A percentile compares a stretch with the other conserved stretches of the same genome.
Conservation (phyloP, 1,284 basidiomycete species). For the Tylopilus sp. region DNA sequence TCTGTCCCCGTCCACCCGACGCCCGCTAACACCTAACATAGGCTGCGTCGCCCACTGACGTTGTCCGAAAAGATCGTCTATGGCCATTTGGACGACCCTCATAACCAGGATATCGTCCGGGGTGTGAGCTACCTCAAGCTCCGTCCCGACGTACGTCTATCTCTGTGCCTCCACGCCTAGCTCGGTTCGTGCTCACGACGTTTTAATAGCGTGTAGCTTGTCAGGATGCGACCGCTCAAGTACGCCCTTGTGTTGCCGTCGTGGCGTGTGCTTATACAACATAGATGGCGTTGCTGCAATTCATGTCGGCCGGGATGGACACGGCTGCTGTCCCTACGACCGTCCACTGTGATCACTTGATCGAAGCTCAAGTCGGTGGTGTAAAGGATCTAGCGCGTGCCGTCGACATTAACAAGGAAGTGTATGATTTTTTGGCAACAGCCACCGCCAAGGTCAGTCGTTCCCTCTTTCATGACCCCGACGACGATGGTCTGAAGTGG, state of each 20-base stretch:
- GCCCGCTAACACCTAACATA: constrained; percentile 31
- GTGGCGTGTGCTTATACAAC: constrained; percentile 34
- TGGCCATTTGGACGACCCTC: constrained; percentile 94
- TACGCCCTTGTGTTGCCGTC: constrained; percentile 24
- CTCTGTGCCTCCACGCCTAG: not conserved
- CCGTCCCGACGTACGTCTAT: constrained; percentile 78
- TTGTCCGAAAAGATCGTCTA: constrained; percentile 99
- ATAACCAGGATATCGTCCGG: constrained; percentile 82
- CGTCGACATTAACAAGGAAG: constrained; percentile 95
- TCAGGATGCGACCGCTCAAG: constrained; percentile 97
- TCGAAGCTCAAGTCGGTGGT: constrained; percentile 95
- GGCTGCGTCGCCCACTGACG: constrained; percentile 90
- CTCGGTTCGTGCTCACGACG: constrained; percentile 10
- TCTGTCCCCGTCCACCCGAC: not conserved
- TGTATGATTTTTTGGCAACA: constrained; percentile 99
- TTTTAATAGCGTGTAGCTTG: constrained; percentile 89
- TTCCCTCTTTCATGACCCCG: not conserved
- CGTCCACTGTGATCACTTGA: constrained; percentile 98
- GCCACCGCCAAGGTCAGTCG: constrained; percentile 82
- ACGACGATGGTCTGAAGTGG: not conserved
- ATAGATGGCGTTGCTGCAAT: constrained; percentile 98
- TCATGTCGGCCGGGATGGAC: constrained; percentile 99
- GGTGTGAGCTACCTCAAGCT: constrained; percentile 94
- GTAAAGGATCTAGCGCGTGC: constrained; percentile 92
- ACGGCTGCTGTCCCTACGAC: constrained; percentile 97